Conservation (phyloP, 2,329 filamentous ascomycete genomes). For the Aciculosporium take region DNA sequence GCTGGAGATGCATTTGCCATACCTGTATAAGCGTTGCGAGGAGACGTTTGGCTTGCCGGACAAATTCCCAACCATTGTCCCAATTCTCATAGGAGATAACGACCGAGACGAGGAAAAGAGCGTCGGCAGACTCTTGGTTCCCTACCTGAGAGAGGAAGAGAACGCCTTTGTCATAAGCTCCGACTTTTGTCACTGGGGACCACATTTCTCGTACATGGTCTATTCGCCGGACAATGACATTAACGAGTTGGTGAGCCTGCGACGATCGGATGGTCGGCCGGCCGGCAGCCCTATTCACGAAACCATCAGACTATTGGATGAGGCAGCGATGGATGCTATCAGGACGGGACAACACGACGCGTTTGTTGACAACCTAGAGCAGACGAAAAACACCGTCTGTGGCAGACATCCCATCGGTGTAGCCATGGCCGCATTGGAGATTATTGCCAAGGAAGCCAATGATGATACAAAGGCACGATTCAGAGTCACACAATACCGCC, state of each 20-base stretch:
- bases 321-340: conserved; percentile 71
- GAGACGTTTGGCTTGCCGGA: conserved; percentile 33
- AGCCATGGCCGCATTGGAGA: conserved; percentile 75
- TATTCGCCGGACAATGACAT: conserved; percentile 40
- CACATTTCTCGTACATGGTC: conserved; percentile 65
- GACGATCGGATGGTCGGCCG: conserved; percentile 19
- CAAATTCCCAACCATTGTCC: conserved; percentile 61
- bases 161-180: conserved; percentile 84
- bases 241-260: conserved; percentile 25
- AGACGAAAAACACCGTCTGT: conserved; percentile 83
- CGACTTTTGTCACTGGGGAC: conserved; percentile 95
- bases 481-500: conserved; percentile 72
- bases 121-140: conserved; percentile 57
- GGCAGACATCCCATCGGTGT: conserved; percentile 91
- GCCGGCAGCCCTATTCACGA: conserved; percentile 53
- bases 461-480: conserved; percentile 43
- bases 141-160: conserved; percentile 59
- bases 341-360: conserved; percentile 56
- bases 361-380: conserved; percentile 54
- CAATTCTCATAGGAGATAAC: conserved; percentile 74
- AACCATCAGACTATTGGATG: conserved; percentile 68
- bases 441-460: conserved; percentile 29
- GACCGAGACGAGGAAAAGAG: conserved; percentile 46
- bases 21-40: conserved; percentile 65
- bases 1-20: conserved; percentile 91